These are phyloP conservation scores for Sarocladiaceae sp. DNA, from an alignment of 2,329 filamentous ascomycete genomes.

Conservation along the genomic window DNA sequence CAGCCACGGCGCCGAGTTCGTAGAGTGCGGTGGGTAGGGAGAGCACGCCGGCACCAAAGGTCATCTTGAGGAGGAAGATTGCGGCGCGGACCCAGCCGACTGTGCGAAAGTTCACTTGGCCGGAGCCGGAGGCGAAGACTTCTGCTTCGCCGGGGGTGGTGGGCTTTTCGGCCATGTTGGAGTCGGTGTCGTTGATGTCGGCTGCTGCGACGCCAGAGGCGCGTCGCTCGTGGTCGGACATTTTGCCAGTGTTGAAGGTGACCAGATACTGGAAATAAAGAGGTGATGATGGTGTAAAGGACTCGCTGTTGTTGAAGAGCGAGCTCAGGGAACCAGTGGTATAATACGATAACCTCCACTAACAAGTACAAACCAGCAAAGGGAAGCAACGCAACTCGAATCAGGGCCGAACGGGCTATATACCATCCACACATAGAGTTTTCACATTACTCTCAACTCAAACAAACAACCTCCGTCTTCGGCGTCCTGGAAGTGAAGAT, in stretches of 20 bases:
- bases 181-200: background rate
- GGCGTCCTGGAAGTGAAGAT: background rate
- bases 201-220: background rate
- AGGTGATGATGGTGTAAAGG: background rate
- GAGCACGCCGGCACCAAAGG: constrained; percentile 7
- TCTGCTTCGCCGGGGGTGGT: background rate
- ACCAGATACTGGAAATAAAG: background rate
- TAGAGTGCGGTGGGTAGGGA: constrained; percentile 6
- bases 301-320: background rate
- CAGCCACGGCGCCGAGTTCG: constrained; percentile 9
- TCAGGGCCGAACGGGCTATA: too few relatives aligned
- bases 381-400: too few relatives aligned
- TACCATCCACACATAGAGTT: background rate
- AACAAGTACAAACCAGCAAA: too few relatives aligned
- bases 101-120: constrained; percentile 7
- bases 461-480: background rate
- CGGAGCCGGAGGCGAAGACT: constrained; percentile 1
- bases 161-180: constrained; percentile 7
- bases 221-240: background rate
- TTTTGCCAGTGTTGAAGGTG: background rate
- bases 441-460: background rate
- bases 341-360: too few relatives aligned
- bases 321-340: background rate
- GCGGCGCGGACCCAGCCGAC: constrained; percentile 6
- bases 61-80: constrained; percentile 10